Conservation (phyloP, 2,329 filamentous ascomycete species). For the Sporothrix schenckii region DNA sequence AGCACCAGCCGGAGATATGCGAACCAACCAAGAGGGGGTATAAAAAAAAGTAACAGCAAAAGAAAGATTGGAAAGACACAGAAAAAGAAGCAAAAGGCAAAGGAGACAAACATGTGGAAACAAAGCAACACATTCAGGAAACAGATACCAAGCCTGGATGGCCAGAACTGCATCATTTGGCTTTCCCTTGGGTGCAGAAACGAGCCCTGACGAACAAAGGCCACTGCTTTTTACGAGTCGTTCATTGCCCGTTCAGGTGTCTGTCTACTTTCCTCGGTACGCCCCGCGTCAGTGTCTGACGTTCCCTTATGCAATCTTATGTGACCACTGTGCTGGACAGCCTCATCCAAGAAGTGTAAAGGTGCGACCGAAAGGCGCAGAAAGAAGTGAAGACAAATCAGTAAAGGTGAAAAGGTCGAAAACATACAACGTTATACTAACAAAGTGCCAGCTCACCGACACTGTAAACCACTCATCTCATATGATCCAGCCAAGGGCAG, state of each 20-base stretch:
- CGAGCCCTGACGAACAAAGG: neutral
- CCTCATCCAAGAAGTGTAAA: neutral
- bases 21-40: neutral
- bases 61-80: neutral
- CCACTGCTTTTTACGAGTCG: neutral
- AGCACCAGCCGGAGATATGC: neutral
- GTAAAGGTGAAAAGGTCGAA: neutral
- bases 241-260: neutral
- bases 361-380: neutral
- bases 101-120: neutral
- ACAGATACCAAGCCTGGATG: no score
- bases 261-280: conserved; percentile 1
- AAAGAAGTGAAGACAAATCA: neutral
- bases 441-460: neutral
- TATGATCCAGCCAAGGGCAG: neutral
- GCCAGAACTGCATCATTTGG: neutral
- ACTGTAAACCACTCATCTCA: neutral
- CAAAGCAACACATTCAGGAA: neutral
- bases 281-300: neutral
- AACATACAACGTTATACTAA: neutral
- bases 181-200: neutral
- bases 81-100: neutral
- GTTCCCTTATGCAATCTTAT: neutral
- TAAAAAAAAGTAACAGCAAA: neutral
- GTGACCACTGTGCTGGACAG: neutral